Evolutionary conservation across 306 rosid genomes (phyloP).

Genomic region (Senna tora): DNA sequence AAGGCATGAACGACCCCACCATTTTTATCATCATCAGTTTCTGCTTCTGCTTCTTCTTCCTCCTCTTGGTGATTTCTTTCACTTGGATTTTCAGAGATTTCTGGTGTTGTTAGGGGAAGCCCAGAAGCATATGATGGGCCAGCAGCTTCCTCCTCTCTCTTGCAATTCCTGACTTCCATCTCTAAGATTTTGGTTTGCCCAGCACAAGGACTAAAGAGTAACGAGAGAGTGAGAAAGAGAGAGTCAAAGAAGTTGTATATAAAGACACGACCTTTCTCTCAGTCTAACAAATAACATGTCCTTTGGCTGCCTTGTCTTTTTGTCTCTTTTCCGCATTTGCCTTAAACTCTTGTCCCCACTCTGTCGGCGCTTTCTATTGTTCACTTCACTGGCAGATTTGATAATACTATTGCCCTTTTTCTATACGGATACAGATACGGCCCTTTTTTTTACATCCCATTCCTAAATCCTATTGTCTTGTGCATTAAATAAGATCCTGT

Average conservation of each 20-base stretch:
- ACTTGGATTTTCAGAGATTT: conserved; percentile 46
- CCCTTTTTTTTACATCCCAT: too few relatives aligned
- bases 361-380: conserved; percentile 19
- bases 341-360: neutral
- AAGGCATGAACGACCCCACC: conserved; percentile 46
- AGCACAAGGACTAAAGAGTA: too few relatives aligned
- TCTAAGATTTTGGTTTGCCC: conserved; percentile 12
- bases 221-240: too few relatives aligned
- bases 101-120: conserved; percentile 39
- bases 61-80: conserved; percentile 3
- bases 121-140: conserved; percentile 63
- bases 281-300: neutral
- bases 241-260: neutral
- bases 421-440: too few relatives aligned
- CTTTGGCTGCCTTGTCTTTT: conserved; percentile 7
- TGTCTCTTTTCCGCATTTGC: conserved; percentile 3
- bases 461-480: too few relatives aligned
- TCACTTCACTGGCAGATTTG: too few relatives aligned
- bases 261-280: neutral
- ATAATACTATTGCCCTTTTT: too few relatives aligned
- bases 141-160: conserved; percentile 64
- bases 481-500: too few relatives aligned
- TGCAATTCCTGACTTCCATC: conserved; percentile 64
- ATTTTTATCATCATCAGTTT: conserved; percentile 33
- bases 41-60: conserved; percentile 42